Evolutionary conservation across 306 rosid species (phyloP).

Genomic region (Echinosophora koreensis): DNA sequence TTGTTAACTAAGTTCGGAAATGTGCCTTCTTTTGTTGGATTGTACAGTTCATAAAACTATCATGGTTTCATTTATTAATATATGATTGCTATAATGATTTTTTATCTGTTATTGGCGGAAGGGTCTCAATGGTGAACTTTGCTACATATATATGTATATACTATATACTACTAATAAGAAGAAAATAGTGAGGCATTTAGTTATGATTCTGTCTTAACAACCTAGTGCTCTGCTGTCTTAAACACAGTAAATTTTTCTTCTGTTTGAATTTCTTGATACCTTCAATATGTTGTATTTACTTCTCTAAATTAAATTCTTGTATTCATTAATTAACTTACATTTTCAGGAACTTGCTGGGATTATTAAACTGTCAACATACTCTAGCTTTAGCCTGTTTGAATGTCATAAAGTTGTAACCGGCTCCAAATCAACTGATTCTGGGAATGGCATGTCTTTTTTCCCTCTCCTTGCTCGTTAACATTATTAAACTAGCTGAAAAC

Average conservation of each 20-base stretch:
- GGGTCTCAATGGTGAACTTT: background rate
- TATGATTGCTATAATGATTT: background rate
- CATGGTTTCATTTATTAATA: conserved; percentile 7
- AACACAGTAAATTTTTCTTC: conserved; percentile 18
- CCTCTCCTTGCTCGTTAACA: conserved; percentile 21
- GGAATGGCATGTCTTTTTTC: conserved; percentile 64
- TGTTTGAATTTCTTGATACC: conserved; percentile 30
- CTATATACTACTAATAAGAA: background rate
- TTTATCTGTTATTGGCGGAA: background rate
- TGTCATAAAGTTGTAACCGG: conserved; percentile 84
- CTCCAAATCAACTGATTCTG: conserved; percentile 81
- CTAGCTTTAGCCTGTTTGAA: conserved; percentile 87
- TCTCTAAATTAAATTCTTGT: conserved; percentile 22
- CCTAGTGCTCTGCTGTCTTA: conserved; percentile 22
- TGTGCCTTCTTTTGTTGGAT: conserved; percentile 14
- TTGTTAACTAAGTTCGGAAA: background rate
- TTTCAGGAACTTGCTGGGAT: conserved; percentile 91
- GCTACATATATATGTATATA: conserved; percentile 14
- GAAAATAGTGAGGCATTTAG: background rate
- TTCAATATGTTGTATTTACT: conserved; percentile 8
- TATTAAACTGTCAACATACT: conserved; percentile 78
- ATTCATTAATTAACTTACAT: conserved; percentile 32
- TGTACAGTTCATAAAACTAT: background rate
- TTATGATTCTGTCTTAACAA: conserved; percentile 20
- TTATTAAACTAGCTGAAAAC: conserved; percentile 29